A percentile compares a stretch with the other conserved stretches of the same genome.
phyloP scores from a whole-genome alignment of 139 green algal species.

The Deuterostichococcus epilithicus region DNA sequence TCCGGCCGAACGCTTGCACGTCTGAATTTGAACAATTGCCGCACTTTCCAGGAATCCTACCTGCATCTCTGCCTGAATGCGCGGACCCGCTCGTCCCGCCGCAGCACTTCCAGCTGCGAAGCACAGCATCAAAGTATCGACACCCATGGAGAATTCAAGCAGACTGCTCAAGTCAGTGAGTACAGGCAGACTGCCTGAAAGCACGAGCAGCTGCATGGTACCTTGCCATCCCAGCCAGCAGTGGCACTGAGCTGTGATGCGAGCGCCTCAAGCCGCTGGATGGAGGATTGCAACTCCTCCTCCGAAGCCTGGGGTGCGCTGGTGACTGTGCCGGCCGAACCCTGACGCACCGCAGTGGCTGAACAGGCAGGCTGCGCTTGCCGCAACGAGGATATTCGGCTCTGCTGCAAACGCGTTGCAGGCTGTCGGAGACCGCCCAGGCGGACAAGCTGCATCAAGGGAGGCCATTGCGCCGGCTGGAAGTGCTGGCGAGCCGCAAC shows the following conservation, averaged over 20 bases:
- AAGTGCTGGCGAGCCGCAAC: not conserved
- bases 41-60: not conserved
- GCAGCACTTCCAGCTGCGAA: not conserved
- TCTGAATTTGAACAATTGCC: too few relatives aligned
- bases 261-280: not conserved
- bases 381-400: not conserved
- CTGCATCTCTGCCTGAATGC: not conserved
- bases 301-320: not conserved
- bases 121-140: not conserved
- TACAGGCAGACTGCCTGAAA: too few relatives aligned
- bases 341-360: not conserved
- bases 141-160: not conserved
- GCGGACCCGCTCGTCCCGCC: not conserved
- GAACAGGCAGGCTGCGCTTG: not conserved
- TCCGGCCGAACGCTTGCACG: too few relatives aligned
- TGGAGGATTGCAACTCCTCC: not conserved
- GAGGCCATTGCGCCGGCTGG: not conserved
- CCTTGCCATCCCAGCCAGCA: slow-evolving; percentile 12
- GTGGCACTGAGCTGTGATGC: slow-evolving; percentile 1
- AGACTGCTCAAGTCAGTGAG: too few relatives aligned
- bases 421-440: not conserved
- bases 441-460: not conserved
- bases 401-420: not conserved
- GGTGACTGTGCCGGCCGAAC: not conserved
- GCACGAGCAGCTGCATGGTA: not conserved